Evolutionary conservation across 345 rosid species (phyloP).

Genomic region (Salix koriyanagi): DNA sequence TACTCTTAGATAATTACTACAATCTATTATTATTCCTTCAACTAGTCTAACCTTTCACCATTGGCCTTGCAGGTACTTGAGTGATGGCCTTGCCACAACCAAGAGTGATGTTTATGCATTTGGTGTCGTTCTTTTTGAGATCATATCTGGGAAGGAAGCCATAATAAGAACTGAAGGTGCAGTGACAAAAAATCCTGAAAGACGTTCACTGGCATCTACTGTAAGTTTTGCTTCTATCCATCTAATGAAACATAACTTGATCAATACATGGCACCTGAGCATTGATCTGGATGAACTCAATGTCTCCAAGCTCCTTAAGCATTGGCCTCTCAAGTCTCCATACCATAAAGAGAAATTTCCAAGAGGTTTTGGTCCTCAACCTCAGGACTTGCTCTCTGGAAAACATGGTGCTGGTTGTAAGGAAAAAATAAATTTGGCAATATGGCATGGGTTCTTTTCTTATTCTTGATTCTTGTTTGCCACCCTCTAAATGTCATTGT

Average conservation of each 20-base stretch:
- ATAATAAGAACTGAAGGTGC: constrained; percentile 62
- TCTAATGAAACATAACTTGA: not conserved
- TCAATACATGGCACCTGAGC: not conserved
- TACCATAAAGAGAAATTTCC: too few relatives aligned
- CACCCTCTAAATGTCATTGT: not conserved
- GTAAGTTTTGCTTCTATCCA: constrained; percentile 43
- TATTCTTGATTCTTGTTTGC: not conserved
- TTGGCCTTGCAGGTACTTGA: constrained; percentile 60
- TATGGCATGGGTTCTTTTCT: not conserved
- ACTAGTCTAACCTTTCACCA: not conserved
- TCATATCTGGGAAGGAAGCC: constrained; percentile 86
- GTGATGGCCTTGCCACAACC: constrained; percentile 77
- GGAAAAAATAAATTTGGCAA: not conserved
- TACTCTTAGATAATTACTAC: constrained; percentile 1
- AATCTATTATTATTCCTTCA: constrained; percentile 4
- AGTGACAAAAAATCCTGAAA: constrained; percentile 56
- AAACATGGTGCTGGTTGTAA: not conserved
- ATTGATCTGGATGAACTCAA: too few relatives aligned
- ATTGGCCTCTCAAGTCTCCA: too few relatives aligned
- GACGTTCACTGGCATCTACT: constrained; percentile 77
- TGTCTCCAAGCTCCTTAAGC: too few relatives aligned
- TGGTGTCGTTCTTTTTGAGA: constrained; percentile 90
- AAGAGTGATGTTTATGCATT: constrained; percentile 95
- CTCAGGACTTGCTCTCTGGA: not conserved
- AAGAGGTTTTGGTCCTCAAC: not conserved